These are phyloP conservation scores for Galerina sulciceps DNA, from an alignment of 768 basidiomycete species.

Conservation along the genomic window DNA sequence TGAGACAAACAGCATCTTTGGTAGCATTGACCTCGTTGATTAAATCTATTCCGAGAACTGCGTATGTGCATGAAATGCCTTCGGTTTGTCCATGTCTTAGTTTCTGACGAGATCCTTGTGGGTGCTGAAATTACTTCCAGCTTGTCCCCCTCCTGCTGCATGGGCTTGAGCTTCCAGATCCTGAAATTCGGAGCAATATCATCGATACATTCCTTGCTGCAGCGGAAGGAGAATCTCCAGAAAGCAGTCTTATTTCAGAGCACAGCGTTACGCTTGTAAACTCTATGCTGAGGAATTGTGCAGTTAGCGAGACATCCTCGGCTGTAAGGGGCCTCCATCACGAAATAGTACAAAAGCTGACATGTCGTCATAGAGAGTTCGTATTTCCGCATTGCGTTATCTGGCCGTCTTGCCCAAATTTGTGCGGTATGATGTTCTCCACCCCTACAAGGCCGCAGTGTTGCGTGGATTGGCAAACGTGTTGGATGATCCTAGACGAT, in stretches of 20 bases:
- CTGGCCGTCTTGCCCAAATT: conserved; percentile 74
- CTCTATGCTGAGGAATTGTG: conserved; percentile 71
- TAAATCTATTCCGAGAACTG: conserved; percentile 74
- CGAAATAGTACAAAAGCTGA: neutral
- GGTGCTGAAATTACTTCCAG: conserved; percentile 41
- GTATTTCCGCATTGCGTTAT: conserved; percentile 75
- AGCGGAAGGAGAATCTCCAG: conserved; percentile 59
- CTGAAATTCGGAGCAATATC: conserved; percentile 75
- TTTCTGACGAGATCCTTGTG: neutral
- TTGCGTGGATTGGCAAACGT: conserved; percentile 74
- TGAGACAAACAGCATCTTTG: conserved; percentile 69
- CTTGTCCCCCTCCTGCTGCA: conserved; percentile 88
- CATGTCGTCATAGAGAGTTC: conserved; percentile 59
- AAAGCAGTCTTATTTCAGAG: conserved; percentile 57
- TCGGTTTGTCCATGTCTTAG: conserved; percentile 40
- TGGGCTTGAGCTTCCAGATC: conserved; percentile 78
- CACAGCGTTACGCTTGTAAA: conserved; percentile 75
- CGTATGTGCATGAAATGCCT: conserved; percentile 73
- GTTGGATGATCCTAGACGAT: conserved; percentile 88
- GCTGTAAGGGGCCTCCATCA: conserved; percentile 42
- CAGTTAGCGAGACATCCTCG: conserved; percentile 52
- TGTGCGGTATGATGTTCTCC: conserved; percentile 83
- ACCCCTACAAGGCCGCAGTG: conserved; percentile 76
- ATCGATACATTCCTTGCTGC: conserved; percentile 80
- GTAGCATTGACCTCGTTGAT: conserved; percentile 85